Percentiles rank a stretch among this genome's conserved stretches.
Evolutionary conservation across 495 filamentous ascomycete genomes (phyloP).

Genomic region (Paragyromitra xinjiangensis): DNA sequence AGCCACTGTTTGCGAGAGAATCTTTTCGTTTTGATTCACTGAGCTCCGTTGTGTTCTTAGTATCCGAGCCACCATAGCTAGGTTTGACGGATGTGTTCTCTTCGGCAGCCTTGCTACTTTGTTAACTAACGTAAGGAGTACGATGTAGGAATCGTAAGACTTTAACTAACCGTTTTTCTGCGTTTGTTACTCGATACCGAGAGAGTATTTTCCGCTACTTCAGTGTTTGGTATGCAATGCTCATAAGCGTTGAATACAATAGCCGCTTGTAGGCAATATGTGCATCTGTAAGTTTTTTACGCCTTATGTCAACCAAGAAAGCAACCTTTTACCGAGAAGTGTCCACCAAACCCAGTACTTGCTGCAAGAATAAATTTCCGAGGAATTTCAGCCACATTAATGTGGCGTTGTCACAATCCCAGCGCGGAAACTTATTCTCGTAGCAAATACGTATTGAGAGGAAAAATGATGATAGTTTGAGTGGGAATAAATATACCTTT

Average conservation of each 20-base stretch:
- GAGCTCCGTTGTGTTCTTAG: background rate
- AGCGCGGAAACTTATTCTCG: no score
- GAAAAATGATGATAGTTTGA: background rate
- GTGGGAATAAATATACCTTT: slow-evolving; percentile 8
- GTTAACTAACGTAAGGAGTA: background rate
- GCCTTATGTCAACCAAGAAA: background rate
- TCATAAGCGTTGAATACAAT: background rate
- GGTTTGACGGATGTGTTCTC: background rate
- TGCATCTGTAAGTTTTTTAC: slow-evolving; percentile 2
- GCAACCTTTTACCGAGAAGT: background rate
- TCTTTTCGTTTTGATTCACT: no score
- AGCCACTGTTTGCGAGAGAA: background rate
- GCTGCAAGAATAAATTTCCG: no score
- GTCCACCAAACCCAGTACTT: background rate
- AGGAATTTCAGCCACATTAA: no score
- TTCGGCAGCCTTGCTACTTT: background rate
- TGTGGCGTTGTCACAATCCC: no score
- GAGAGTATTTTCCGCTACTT: background rate
- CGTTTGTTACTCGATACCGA: background rate
- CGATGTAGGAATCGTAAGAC: background rate
- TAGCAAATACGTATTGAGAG: background rate
- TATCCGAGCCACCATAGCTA: background rate
- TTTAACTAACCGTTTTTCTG: background rate
- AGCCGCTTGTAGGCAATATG: background rate
- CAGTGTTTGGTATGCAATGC: background rate